Base-by-base conservation (phyloP, 352 stramenopile genomes). In the Globisporangium lucens region DNA sequence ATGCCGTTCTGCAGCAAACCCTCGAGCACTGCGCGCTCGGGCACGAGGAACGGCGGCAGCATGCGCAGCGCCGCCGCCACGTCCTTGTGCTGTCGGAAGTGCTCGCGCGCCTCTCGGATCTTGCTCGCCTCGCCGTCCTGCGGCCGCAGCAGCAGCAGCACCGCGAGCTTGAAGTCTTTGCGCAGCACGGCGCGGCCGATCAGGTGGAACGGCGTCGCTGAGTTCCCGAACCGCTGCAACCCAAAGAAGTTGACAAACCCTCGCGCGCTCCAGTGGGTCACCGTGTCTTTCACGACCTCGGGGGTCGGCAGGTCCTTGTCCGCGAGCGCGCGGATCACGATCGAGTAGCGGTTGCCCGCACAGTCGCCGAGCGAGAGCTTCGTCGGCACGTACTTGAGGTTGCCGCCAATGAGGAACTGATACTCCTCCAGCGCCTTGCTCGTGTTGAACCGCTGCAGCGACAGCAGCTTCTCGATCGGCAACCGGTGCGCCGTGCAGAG, bases 221-320 rank as follows among this genome's bases (percentile, higher is more conserved):
- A 94, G 79, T 75, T 97, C 75, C 83, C 96, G 76, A 98, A 99
- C 78, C 92, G 83, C 74, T 98, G 94, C 67, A 98, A 89, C 9
- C 97, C 96, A 74, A 98, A 99, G 78, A 98, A 99, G 71, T 99
- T 99, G 63, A 98, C 91, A 71, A 99, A 99, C 3, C 97, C 97
- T 33, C 74, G 72, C 9, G 51, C 43, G 30, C 76, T 61, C 87
- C 91, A 97, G 29, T 61, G 63, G 7, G 57, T 27, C 2, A 97
- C 69, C 12, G 79, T 67, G 0, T 73, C 67, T 0, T 67, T 43
- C 5, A 92, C 66, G 0, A 74, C 67, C 15, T 74, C 70, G 4
- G 70, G 62, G 1, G 72, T 69, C 9, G 78, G 46, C 24, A 91
- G 68, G 29, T 90, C 80, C n/a, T 87, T 73, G 6, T 85, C 68